Percentiles rank a stretch among this genome's conserved stretches.
phyloP scores from a whole-genome alignment of 331 rosid genomes.

The Quercus tomentella region DNA sequence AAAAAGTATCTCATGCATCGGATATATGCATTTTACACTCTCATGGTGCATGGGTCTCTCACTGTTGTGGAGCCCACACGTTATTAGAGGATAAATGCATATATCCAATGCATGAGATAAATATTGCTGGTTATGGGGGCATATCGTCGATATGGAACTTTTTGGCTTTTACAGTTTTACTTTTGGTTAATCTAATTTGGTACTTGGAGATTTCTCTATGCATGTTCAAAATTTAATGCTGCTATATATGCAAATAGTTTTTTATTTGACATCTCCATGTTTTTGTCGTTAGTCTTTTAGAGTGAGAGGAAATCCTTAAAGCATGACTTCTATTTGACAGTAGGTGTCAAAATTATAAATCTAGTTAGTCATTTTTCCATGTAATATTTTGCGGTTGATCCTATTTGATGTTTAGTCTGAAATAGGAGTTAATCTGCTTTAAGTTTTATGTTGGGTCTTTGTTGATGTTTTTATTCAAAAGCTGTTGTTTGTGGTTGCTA shows the following conservation, averaged over 20 bases:
- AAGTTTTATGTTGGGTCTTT: not conserved
- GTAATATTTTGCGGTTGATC: constrained; percentile 1
- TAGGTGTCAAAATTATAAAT: not conserved
- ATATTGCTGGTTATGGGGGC: not conserved
- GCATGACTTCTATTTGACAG: not conserved
- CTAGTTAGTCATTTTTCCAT: not conserved
- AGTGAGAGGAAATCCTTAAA: not conserved
- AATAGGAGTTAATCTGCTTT: constrained; percentile 27
- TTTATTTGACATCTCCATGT: not conserved
- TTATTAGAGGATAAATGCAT: too few relatives aligned
- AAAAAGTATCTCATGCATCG: too few relatives aligned
- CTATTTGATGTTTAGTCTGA: constrained; percentile 7
- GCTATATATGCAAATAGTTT: not conserved
- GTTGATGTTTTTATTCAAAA: not conserved
- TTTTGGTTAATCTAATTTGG: not conserved
- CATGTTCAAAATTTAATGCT: not conserved
- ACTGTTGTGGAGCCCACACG: too few relatives aligned
- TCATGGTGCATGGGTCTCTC: too few relatives aligned
- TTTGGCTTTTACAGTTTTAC: not conserved
- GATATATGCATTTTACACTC: too few relatives aligned
- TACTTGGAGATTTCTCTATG: not conserved
- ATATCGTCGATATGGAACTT: not conserved
- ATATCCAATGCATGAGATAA: too few relatives aligned
- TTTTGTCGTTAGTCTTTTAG: not conserved
- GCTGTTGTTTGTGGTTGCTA: not conserved